phyloP scores from a whole-genome alignment of 306 rosid species.

The Lotus japonicus region DNA sequence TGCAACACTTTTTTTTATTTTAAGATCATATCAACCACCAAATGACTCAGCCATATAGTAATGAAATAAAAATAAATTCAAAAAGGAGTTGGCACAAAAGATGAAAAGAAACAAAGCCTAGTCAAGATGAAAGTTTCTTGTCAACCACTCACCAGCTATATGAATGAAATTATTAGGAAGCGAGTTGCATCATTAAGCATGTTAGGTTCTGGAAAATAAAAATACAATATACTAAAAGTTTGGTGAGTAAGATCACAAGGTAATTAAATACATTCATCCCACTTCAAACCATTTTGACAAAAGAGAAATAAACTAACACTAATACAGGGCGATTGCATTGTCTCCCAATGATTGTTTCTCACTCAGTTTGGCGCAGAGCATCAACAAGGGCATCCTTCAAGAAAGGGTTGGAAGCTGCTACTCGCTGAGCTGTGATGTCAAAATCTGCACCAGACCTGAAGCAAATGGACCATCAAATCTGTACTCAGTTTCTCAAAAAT shows the following conservation, averaged over 20 bases:
- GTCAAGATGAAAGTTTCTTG: background rate
- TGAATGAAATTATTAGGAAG: constrained; percentile 18
- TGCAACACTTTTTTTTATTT: background rate
- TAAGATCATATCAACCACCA: constrained; percentile 16
- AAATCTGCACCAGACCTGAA: constrained; percentile 74
- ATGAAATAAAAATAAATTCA: background rate
- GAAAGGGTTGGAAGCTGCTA: constrained; percentile 73
- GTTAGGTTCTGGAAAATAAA: background rate
- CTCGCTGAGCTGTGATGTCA: constrained; percentile 64
- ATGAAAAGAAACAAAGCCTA: background rate
- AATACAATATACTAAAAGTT: background rate
- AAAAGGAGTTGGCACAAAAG: background rate
- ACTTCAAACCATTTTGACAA: background rate
- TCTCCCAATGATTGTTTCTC: constrained; percentile 24
- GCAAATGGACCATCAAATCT: constrained; percentile 20
- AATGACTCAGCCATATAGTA: background rate
- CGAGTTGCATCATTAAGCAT: constrained; percentile 1
- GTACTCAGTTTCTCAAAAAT: background rate
- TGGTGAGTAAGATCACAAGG: constrained; percentile 4
- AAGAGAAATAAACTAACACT: background rate
- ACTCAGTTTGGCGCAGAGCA: constrained; percentile 35
- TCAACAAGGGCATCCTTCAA: constrained; percentile 60
- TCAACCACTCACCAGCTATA: background rate
- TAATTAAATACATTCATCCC: background rate
- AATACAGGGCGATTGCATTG: background rate